Percentiles rank a stretch among this genome's conserved stretches.
These are phyloP conservation scores for Globisporangium paddicum DNA, from an alignment of 352 stramenopile species.

Conservation along the genomic window DNA sequence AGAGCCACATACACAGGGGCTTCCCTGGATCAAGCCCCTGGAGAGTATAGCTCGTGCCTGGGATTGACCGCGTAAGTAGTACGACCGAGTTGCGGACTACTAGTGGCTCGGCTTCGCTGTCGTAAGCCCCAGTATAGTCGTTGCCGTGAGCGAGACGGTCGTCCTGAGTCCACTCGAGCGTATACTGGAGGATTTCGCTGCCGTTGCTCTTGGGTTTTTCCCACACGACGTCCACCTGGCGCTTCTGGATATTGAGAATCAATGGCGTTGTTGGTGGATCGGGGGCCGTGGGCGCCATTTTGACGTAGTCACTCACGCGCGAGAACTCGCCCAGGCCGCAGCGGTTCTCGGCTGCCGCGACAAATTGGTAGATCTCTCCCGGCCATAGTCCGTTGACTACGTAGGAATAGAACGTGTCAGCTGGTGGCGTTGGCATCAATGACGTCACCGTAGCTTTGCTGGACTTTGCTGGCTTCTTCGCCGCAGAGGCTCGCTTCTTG, in stretches of 20 bases:
- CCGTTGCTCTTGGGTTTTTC: conserved; percentile 57
- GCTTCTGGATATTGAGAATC: conserved; percentile 32
- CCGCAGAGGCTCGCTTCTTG: not conserved
- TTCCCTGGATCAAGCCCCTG: conserved; percentile 31
- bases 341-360: conserved; percentile 59
- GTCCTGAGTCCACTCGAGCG: conserved; percentile 40
- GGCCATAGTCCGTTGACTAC: conserved; percentile 41
- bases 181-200: conserved; percentile 71
- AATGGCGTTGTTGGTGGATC: conserved; percentile 38
- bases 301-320: conserved; percentile 62
- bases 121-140: too few relatives aligned
- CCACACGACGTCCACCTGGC: conserved; percentile 42
- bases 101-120: not conserved
- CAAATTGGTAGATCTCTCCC: conserved; percentile 75
- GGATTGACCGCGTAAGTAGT: conserved; percentile 47
- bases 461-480: not conserved
- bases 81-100: conserved; percentile 10
- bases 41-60: conserved; percentile 43
- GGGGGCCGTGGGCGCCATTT: conserved; percentile 56
- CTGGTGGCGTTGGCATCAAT: not conserved
- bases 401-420: conserved; percentile 22
- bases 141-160: not conserved
- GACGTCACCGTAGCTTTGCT: not conserved
- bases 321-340: conserved; percentile 61
- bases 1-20: conserved; percentile 38